Base-by-base conservation (phyloP, 1,139 yeast genomes). In the Geotrichum klebahnii region DNA sequence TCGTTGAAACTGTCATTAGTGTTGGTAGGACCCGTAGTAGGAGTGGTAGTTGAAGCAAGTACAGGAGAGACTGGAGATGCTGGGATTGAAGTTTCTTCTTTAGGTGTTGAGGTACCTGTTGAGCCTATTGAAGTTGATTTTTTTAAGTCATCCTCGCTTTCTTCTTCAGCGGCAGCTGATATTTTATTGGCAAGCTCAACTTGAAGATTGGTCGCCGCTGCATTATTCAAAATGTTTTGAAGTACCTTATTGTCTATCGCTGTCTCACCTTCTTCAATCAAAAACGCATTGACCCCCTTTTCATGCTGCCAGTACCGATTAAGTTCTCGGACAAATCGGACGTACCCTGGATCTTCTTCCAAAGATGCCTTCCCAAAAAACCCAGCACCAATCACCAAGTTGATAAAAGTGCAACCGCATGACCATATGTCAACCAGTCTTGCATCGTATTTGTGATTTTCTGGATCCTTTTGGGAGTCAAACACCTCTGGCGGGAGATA, bases 401-500 rank as follows among this genome's bases (percentile, higher is more conserved):
- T 94, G 85, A 88, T 82, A 65, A 84, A 88, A 33, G 88, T 86
- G 14, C 87, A 89, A 47, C 95, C 96, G 69, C 95, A 84, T 0
- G 95, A 80, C 96, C 96, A 88, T 38, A 86, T 80, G 67, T 88
- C 96, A 3, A 85, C 86, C 42, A 84, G 75, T 51, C 95, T 68
- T 2, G 95, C 86, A 66, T 88, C 96, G 66, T 85, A 88, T 56
- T 46, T 31, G 75, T 34, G 37, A 20, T 50, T 56, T n/a, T n/a
- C n/a, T 43, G 57, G 61, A 76, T 40, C 44, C 42, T 48, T 54
- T 48, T 45, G 54, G 31, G 56, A 46, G 9, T 40, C 52, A 44
- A 63, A 86, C 60, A 86, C 94, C 68, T 88, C 96, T 0, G 96
- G 96, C 0, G 96, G 94, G 59, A 88, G 85, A 63, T 87, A 88